Evolutionary conservation across 2,329 filamentous ascomycete genomes (phyloP).

Genomic region (Scedosporium minutisporum): DNA sequence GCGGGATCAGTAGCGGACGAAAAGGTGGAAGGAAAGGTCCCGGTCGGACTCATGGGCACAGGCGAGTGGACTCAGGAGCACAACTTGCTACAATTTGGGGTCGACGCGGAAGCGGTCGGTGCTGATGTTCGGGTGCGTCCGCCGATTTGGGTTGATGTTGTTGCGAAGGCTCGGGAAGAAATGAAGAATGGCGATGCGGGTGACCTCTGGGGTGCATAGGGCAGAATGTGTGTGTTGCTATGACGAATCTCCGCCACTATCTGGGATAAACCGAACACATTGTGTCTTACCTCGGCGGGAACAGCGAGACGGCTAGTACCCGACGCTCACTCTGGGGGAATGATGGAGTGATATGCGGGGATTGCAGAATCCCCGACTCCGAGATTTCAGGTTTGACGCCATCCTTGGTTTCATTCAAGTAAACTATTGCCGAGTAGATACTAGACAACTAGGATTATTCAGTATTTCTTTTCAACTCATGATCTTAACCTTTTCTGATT

Average conservation of each 20-base stretch:
- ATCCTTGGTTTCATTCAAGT: not conserved
- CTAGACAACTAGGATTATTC: not conserved
- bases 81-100: constrained; percentile 35
- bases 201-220: not conserved
- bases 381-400: not conserved
- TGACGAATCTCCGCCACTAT: constrained; percentile 25
- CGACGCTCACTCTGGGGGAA: no score
- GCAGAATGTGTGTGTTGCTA: not conserved
- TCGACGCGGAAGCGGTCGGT: constrained; percentile 33
- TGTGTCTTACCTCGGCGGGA: not conserved
- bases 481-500: not conserved
- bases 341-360: no score
- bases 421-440: not conserved
- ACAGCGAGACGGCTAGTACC: not conserved
- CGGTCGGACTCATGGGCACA: constrained; percentile 45
- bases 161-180: constrained; percentile 22
- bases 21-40: constrained; percentile 30
- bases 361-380: no score
- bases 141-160: constrained; percentile 35
- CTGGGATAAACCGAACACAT: no score
- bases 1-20: constrained; percentile 22
- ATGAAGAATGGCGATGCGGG: constrained; percentile 5
- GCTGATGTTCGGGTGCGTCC: constrained; percentile 23
- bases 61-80: constrained; percentile 46
- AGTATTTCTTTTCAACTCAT: not conserved